Evolutionary conservation across 2,329 filamentous ascomycete genomes (phyloP).

Genomic region (Fusarium falciforme): DNA sequence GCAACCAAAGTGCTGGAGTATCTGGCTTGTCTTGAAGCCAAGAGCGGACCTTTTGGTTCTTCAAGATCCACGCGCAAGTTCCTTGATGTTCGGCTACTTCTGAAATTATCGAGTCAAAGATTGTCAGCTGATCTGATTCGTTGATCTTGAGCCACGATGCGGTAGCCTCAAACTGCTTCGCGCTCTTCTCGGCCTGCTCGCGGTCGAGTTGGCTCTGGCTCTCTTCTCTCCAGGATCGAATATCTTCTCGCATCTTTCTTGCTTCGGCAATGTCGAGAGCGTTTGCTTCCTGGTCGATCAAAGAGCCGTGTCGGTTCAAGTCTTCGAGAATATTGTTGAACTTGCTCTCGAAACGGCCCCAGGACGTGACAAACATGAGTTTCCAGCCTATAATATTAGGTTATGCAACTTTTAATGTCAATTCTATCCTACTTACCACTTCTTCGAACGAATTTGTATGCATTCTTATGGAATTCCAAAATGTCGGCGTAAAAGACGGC

Average conservation of each 20-base stretch:
- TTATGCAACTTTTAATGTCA: too few species aligned
- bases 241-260: conserved; percentile 18
- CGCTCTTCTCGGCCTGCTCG: conserved; percentile 4
- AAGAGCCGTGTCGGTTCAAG: conserved; percentile 43
- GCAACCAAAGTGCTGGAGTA: conserved; percentile 14
- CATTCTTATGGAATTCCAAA: conserved; percentile 58
- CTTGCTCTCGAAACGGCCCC: conserved; percentile 51
- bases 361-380: conserved; percentile 50
- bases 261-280: conserved; percentile 45
- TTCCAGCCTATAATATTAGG: conserved; percentile 44
- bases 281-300: conserved; percentile 50
- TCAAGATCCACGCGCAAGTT: conserved; percentile 25
- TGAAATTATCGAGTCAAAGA: conserved; percentile 6
- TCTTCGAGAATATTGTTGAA: conserved; percentile 51
- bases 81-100: conserved; percentile 2
- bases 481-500: conserved; percentile 61
- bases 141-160: conserved; percentile 21
- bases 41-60: not conserved
- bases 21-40: conserved; percentile 12
- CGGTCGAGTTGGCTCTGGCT: not conserved
- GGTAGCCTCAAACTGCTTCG: conserved; percentile 7
- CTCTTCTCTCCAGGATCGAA: conserved; percentile 25
- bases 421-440: conserved; percentile 37
- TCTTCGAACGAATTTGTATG: conserved; percentile 58
- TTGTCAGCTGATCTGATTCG: conserved; percentile 15